Evolutionary conservation across 495 filamentous ascomycete species (phyloP).

Genomic region (Darksidea phi): DNA sequence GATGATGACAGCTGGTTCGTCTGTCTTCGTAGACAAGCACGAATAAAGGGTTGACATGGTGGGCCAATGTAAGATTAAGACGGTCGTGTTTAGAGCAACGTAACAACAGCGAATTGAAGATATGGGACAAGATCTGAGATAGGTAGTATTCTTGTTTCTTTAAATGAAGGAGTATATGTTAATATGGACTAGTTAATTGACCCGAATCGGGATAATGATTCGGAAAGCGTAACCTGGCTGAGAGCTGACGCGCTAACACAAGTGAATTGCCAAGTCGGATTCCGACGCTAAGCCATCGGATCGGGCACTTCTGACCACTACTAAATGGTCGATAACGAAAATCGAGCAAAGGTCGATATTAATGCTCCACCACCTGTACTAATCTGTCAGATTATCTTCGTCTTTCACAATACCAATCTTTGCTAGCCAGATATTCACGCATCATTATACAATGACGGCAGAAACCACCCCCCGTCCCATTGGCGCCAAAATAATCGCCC

Average conservation of each 20-base stretch:
- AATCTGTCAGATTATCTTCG: background rate
- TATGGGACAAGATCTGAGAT: background rate
- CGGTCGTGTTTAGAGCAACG: background rate
- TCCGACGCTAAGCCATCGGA: background rate
- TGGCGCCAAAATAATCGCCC: conserved; percentile 60
- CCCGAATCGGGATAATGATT: background rate
- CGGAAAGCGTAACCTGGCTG: background rate
- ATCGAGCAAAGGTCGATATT: too few species aligned
- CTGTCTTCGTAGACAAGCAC: conserved; percentile 23
- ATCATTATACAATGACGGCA: conserved; percentile 14
- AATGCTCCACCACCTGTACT: too few species aligned
- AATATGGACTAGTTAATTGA: background rate
- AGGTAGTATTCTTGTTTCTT: background rate
- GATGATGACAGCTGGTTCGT: conserved; percentile 28
- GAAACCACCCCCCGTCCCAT: conserved; percentile 24
- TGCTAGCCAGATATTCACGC: background rate
- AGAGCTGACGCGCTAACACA: background rate
- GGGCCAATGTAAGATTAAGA: background rate
- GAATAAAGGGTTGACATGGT: conserved; percentile 20
- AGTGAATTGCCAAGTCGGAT: conserved; percentile 1
- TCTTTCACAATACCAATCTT: background rate
- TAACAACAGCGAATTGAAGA: conserved; percentile 1
- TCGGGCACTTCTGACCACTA: background rate
- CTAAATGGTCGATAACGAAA: too few species aligned
- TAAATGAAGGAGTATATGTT: background rate